A percentile compares a stretch with the other conserved stretches of the same genome.
Evolutionary conservation across 805 yeast species (phyloP).

Genomic region (Candida nanaspora): DNA sequence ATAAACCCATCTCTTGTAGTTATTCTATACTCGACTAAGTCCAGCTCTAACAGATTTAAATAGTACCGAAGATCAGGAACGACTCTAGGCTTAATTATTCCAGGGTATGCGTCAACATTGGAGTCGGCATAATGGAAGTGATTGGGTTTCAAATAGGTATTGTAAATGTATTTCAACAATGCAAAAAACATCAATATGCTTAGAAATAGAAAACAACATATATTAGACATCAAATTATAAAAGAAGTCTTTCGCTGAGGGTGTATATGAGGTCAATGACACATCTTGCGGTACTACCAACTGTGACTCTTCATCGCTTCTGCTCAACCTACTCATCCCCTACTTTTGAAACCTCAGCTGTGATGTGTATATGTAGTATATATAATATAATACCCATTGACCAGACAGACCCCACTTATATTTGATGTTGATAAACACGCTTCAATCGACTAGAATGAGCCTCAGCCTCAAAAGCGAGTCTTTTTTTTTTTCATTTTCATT

Average conservation of each 20-base stretch:
- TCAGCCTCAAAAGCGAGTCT: no score
- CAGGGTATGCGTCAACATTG: constrained; percentile 20
- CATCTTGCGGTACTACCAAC: background rate
- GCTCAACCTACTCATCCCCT: background rate
- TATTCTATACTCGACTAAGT: constrained; percentile 50
- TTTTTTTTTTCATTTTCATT: no score
- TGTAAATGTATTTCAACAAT: constrained; percentile 10
- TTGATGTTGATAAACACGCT: no score
- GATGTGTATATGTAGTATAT: no score
- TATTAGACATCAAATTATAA: constrained; percentile 7
- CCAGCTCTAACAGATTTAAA: constrained; percentile 52
- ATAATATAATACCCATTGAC: no score
- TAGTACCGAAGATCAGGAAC: constrained; percentile 52
- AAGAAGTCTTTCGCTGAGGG: background rate
- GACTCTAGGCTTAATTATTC: constrained; percentile 26
- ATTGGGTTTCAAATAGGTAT: constrained; percentile 5
- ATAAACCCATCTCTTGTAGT: constrained; percentile 77
- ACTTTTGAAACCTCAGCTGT: no score
- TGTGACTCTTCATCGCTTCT: background rate
- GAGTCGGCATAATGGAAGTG: constrained; percentile 4
- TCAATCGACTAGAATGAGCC: no score
- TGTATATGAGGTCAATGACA: background rate
- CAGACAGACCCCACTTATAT: no score
- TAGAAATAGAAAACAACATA: constrained; percentile 19
- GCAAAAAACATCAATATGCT: constrained; percentile 18